Conservation (phyloP, 306 rosid species). For the Prinsepia uniflora region DNA sequence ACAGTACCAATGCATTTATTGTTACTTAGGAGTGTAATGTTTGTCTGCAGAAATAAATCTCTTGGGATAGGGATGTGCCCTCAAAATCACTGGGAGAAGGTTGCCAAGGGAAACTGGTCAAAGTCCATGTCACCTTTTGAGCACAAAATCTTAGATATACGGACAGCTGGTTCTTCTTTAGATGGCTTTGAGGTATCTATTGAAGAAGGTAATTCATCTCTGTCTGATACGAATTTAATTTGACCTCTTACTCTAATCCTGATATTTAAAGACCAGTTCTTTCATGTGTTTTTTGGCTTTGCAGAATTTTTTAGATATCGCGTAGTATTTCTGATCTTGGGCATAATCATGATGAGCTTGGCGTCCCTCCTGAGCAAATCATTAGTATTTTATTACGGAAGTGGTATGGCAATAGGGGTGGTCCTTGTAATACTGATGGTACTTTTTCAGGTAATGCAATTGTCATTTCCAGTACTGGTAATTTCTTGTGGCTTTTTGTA, state of each 20-base stretch:
- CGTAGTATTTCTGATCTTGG: constrained; percentile 46
- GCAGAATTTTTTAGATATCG: constrained; percentile 75
- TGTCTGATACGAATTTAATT: constrained; percentile 10
- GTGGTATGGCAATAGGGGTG: constrained; percentile 79
- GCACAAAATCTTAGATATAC: constrained; percentile 60
- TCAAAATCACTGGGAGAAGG: constrained; percentile 83
- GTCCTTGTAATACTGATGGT: constrained; percentile 72
- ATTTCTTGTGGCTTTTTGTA: neutral
- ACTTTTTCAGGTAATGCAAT: constrained; percentile 76
- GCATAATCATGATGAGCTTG: constrained; percentile 60
- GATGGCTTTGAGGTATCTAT: constrained; percentile 63
- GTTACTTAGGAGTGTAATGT: constrained; percentile 3
- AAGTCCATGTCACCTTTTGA: constrained; percentile 83
- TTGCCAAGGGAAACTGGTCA: constrained; percentile 63
- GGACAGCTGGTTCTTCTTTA: constrained; percentile 56
- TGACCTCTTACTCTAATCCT: constrained; percentile 9
- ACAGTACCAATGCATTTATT: neutral
- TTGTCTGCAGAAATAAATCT: constrained; percentile 64
- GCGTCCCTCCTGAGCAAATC: constrained; percentile 71
- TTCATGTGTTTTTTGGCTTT: constrained; percentile 17
- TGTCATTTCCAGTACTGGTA: constrained; percentile 17
- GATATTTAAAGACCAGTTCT: constrained; percentile 7
- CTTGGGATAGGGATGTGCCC: constrained; percentile 76
- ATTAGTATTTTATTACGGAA: constrained; percentile 67
- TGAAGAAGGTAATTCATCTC: constrained; percentile 60